Conservation (phyloP, 176 grass and related monocot genomes). For the Alloteropsis semialata region DNA sequence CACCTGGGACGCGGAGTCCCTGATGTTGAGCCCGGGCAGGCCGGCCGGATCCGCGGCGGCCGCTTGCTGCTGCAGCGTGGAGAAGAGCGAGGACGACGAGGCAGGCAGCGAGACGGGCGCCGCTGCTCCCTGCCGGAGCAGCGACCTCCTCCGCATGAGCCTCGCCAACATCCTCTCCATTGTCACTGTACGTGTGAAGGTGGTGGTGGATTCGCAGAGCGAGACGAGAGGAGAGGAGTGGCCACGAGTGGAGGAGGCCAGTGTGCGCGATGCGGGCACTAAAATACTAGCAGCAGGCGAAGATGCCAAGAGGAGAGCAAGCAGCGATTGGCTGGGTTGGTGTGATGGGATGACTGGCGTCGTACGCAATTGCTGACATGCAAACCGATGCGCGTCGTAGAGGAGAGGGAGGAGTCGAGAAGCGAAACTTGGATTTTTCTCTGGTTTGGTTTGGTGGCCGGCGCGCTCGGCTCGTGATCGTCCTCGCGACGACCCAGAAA, state of each 20-base stretch:
- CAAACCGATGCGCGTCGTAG: not conserved
- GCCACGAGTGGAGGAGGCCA: not conserved
- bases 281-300: not conserved
- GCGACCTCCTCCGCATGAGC: conserved; percentile 30
- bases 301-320: no score
- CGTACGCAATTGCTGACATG: not conserved
- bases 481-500: not conserved
- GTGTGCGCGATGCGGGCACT: not conserved
- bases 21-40: conserved; percentile 55
- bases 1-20: conserved; percentile 54
- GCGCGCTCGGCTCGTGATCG: no score
- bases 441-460: not conserved
- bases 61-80: conserved; percentile 24
- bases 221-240: not conserved
- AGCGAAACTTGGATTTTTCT: not conserved
- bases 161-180: conserved; percentile 51
- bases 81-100: conserved; percentile 41
- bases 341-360: not conserved
- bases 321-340: not conserved
- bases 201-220: not conserved
- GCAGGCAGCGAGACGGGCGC: not conserved
- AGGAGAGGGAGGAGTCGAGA: no score
- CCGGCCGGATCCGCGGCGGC: conserved; percentile 17
- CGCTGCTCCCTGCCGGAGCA: not conserved
- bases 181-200: not conserved